phyloP scores from a whole-genome alignment of 2,329 filamentous ascomycete genomes.

The Keithomyces neogunnii region DNA sequence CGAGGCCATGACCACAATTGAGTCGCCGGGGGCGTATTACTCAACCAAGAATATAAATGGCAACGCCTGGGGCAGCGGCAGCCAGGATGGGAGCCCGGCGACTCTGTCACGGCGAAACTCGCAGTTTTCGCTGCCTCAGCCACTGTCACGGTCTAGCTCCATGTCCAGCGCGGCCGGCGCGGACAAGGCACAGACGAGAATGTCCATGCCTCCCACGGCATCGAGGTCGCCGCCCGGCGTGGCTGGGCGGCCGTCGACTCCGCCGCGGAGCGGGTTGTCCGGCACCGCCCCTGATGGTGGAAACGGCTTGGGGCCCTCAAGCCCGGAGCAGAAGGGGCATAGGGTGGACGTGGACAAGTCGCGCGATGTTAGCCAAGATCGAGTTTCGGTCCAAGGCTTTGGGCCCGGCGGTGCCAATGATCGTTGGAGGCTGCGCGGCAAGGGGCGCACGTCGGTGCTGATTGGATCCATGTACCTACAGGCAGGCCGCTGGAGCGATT shows the following conservation, averaged over 20 bases:
- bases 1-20: conserved; percentile 65
- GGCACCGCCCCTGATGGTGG: conserved; percentile 42
- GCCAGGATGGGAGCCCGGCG: conserved; percentile 25
- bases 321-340: conserved; percentile 30
- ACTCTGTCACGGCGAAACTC: conserved; percentile 43
- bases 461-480: conserved; percentile 81
- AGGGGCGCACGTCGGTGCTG: conserved; percentile 68
- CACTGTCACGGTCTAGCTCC: conserved; percentile 43
- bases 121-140: conserved; percentile 36
- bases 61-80: conserved; percentile 24
- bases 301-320: conserved; percentile 26
- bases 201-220: conserved; percentile 72
- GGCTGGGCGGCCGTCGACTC: conserved; percentile 41
- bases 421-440: conserved; percentile 70
- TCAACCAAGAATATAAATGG: conserved; percentile 32
- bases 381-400: conserved; percentile 63
- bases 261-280: conserved; percentile 38
- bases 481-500: conserved; percentile 84
- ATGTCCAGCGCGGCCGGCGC: conserved; percentile 30
- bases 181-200: conserved; percentile 58
- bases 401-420: conserved; percentile 64
- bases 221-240: conserved; percentile 31
- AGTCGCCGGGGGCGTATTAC: conserved; percentile 56
- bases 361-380: conserved; percentile 44
- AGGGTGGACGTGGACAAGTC: conserved; percentile 33